Evolutionary conservation across 2,329 filamentous ascomycete genomes (phyloP), one percentile per base, ranked within the genome.

Genomic region (Aphanocladium album): DNA sequence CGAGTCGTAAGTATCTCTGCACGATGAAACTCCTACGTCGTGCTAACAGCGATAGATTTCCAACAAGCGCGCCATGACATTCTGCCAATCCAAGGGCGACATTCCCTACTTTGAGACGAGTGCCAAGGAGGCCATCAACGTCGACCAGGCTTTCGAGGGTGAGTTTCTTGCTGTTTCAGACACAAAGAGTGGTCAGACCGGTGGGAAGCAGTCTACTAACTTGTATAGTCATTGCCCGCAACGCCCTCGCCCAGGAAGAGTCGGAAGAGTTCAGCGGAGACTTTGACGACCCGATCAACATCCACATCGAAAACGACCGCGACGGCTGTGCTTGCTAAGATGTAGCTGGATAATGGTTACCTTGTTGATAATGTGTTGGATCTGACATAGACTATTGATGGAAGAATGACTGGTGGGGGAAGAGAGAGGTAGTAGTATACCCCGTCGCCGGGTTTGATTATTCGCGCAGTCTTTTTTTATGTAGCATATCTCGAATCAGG

Each of bases 41-140:
- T 21, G 49, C 60, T 63, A 60, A 65, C 62, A 11, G 35, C 4
- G n/a, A 21, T 60, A 91, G 88, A 96, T 99, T 69, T 96, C 91
- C 33, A 93, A 89, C 70, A 98, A 98, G 84, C 86, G 95, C 65
- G 95, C 95, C 62, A 93, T 93, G 86, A 93, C 93, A 16, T 99
- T 97, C 75, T 99, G 95, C 77, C 92, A 97, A 76, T 96, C 91
- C 61, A 97, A 98, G 78, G 93, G 93, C 52, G 91, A 91, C 62
- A 97, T 99, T 66, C 95, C 95, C 19, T 99, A 99, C 77, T 99
- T 99, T 71, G 95, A 99, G 85, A 99, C 95, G 19, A 97, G 93
- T 77, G 95, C 95, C 63, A 99, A 99, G 81, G 95, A 99, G 76
- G 95, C 93, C 63, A 89, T 97, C 77, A 99, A 99, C 72, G 95